A percentile compares a stretch with the other conserved stretches of the same genome.
Conservation (phyloP, 805 yeast genomes). For the Candida nemodendra region DNA sequence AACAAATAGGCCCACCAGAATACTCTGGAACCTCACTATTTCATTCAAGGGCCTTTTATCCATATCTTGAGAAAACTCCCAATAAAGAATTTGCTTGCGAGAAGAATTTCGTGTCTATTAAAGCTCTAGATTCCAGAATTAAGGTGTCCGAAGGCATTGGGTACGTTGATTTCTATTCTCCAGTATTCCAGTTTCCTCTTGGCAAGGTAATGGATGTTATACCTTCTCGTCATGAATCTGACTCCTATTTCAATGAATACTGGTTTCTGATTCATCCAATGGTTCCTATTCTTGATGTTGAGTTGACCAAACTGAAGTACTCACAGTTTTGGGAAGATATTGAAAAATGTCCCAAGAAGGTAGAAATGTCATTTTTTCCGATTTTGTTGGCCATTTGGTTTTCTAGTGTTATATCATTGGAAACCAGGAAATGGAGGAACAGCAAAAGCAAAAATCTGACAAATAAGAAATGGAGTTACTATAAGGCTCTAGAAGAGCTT, state of each 20-base stretch:
- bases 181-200: background rate
- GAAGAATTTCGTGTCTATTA: too few species aligned
- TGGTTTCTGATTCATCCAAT: background rate
- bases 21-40: background rate
- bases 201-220: background rate
- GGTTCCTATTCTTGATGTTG: background rate
- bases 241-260: background rate
- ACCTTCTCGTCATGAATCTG: background rate
- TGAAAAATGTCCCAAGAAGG: background rate
- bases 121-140: too few species aligned
- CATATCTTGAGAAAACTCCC: background rate
- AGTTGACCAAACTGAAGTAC: background rate
- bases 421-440: background rate
- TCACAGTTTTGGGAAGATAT: background rate
- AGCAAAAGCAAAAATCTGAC: background rate
- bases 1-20: background rate
- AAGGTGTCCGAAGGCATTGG: background rate
- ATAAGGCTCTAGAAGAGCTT: background rate
- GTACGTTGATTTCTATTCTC: background rate
- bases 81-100: too few species aligned
- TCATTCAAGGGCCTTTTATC: background rate
- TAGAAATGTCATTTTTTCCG: background rate
- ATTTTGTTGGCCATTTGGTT: background rate
- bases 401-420: background rate
- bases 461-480: background rate